Evolutionary conservation across 2,329 filamentous ascomycete genomes (phyloP), one percentile per base, ranked within the genome.

Genomic region (Xylaria hypoxylon): DNA sequence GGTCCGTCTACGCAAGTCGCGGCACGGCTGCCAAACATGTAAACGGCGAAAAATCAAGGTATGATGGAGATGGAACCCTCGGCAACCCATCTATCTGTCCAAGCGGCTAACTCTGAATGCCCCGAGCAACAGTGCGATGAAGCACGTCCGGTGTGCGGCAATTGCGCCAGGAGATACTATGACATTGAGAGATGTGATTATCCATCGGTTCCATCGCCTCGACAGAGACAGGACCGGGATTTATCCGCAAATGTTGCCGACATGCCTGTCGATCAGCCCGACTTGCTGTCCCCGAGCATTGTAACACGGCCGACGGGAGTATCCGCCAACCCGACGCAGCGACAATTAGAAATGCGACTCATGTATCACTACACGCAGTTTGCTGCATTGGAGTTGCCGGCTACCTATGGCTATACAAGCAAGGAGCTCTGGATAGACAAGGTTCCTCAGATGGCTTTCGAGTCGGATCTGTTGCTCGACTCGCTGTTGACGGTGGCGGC

Each of bases 11-110:
- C 66, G 62, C 38, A 68, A 68, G 5, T 65, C 66, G 40, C 66
- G 66, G 28, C 58, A 68, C 22, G 62, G 66, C 53, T 65, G 62
- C n/a, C 57, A 50, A 35, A 64, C 62, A 22, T 65, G 58, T 28
- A 68, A 68, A 17, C 58, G 52, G 55, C 66, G 66, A 8, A 68
- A 68, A 31, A 59, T 68, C 48, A 68, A 68, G 66, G 66, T 62
- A 17, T 60, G 64, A 50, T 4, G 13, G 6, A 13, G 64, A 50
- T 4, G 13, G 6, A 13, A 6, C 26, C 19, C 17, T 40, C 55
- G 13, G 26, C 26, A 2, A 42, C 11, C 19, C 48, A 22, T 44
- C 50, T 11, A 5, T 48, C 38, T 35, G 3, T 7, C 19, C 5
- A 42, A 44, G 61, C 61, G 31, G 61, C 57, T 28, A 26, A 47